A percentile compares a stretch with the other conserved stretches of the same genome.
phyloP scores from a whole-genome alignment of 2,329 filamentous ascomycete species.

The Pseudopyricularia cyperi region DNA sequence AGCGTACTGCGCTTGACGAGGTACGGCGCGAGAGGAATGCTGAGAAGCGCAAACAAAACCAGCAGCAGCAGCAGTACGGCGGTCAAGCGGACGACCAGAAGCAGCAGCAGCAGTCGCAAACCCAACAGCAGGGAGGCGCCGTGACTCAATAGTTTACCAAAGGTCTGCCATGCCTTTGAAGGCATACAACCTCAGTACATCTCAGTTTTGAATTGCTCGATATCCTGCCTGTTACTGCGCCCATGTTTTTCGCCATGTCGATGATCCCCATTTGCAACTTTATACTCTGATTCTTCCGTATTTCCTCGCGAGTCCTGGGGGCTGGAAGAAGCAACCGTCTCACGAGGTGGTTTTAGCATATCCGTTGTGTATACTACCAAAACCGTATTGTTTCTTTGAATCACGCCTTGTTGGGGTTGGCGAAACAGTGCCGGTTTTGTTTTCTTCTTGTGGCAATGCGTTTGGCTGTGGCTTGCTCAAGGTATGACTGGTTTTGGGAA shows the following conservation, averaged over 20 bases:
- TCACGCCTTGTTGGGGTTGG: background rate
- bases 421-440: background rate
- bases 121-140: background rate
- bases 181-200: background rate
- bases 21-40: constrained; percentile 70
- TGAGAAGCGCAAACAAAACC: constrained; percentile 19
- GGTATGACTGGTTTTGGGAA: background rate
- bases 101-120: constrained; percentile 3
- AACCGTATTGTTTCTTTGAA: background rate
- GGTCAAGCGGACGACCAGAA: constrained; percentile 15
- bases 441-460: background rate
- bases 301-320: background rate
- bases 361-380: background rate
- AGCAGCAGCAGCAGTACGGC: constrained; percentile 14
- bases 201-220: background rate
- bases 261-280: background rate
- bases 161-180: background rate
- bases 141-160: background rate
- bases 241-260: background rate
- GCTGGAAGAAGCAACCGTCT: background rate
- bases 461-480: background rate
- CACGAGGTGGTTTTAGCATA: background rate
- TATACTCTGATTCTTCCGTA: background rate
- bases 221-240: background rate
- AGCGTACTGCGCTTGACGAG: constrained; percentile 81